Evolutionary conservation across 495 filamentous ascomycete genomes (phyloP), one percentile per base, ranked within the genome.

Genomic region (Penicillium cataractarum): DNA sequence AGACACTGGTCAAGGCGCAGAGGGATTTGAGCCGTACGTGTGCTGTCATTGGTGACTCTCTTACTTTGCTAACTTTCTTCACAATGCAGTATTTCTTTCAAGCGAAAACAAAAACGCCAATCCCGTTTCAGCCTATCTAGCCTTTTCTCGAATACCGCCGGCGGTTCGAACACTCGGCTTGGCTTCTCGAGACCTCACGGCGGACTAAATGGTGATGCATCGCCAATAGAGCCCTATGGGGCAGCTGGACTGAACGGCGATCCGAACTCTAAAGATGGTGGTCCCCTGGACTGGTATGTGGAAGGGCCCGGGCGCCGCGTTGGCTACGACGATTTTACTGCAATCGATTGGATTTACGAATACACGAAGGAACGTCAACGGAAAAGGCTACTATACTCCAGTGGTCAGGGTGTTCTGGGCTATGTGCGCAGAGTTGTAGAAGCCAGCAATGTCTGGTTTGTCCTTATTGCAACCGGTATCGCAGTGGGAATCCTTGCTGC

Each of bases 261-360:
- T 54, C 32, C 71, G 7, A 74, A 74, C 4, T 77, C 80, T 24
- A 93, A 93, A 72, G 90, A 93, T 69, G 87, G 83, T 26, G 78
- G 74, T 17, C 81, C 86, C 21, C 68, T 90, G 24, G 92, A 97
- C 73, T 97, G 94, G 95, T 91, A 95, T 74, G 85, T 90, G 42
- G 93, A 97, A 76, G 92, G 92, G 6, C 93, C 92, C 5, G 95
- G 95, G 2, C 84, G 93, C 53, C 87, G 95, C 68, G 93, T 97
- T 27, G 93, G 90, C 54, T 99, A 99, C 76, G 95, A 97, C 66
- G 91, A 99, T 78, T 83, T 97, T 69, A 97, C 96, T 15, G 95
- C 96, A 15, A 99, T 99, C 74, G 95, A 99, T 78, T 99, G 95
- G 95, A 98, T 97, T 67, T 98, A 97, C 71, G 95, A 99, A 75